These are phyloP conservation scores for Keithomyces neogunnii DNA, from an alignment of 2,329 filamentous ascomycete species.

Conservation along the genomic window DNA sequence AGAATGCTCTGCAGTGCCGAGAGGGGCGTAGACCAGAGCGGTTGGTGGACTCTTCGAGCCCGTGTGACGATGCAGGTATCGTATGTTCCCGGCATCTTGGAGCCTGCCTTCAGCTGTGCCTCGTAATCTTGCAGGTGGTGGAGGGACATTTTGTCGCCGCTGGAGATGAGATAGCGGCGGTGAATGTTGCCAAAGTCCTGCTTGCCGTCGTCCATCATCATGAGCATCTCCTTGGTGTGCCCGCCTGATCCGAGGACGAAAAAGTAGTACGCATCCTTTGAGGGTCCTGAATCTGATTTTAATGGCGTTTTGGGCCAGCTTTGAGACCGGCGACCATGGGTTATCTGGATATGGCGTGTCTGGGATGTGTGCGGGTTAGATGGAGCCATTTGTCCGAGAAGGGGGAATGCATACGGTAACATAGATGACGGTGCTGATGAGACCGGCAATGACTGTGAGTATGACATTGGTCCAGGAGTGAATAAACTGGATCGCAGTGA, in stretches of 20 bases:
- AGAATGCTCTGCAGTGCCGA: conserved; percentile 58
- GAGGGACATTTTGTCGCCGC: conserved; percentile 62
- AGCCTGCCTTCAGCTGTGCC: conserved; percentile 19
- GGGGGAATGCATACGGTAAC: conserved; percentile 17
- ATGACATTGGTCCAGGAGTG: conserved; percentile 2
- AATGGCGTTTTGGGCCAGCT: conserved; percentile 7
- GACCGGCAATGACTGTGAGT: conserved; percentile 11
- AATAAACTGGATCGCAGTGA: neutral
- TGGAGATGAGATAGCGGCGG: conserved; percentile 74
- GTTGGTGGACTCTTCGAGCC: conserved; percentile 75
- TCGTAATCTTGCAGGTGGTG: conserved; percentile 54
- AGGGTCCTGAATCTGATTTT: neutral
- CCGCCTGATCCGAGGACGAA: conserved; percentile 88
- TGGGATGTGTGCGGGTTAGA: conserved; percentile 2
- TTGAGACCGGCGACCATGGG: conserved; percentile 11
- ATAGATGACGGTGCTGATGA: conserved; percentile 18
- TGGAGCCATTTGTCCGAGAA: neutral
- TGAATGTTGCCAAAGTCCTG: conserved; percentile 45
- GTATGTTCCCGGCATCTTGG: conserved; percentile 38
- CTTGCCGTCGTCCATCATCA: conserved; percentile 61
- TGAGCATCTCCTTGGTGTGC: conserved; percentile 90
- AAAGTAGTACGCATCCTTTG: conserved; percentile 46
- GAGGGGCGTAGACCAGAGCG: conserved; percentile 62
- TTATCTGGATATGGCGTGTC: conserved; percentile 23
- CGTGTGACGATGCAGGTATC: conserved; percentile 63